Conservation (phyloP, 495 filamentous ascomycete genomes). For the Xylaria telfairii region DNA sequence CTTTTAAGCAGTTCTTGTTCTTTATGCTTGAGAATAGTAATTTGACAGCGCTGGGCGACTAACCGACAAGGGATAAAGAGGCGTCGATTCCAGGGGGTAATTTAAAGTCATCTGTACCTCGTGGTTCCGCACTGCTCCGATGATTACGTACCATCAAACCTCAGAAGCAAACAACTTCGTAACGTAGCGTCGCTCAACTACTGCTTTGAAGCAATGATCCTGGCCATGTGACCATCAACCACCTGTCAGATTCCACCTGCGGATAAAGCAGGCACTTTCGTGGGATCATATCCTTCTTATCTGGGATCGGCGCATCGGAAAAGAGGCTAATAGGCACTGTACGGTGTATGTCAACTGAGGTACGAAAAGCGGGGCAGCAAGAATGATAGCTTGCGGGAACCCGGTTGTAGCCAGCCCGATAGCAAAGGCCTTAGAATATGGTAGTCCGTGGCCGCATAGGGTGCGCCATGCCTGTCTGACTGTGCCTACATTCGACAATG, state of each 20-base stretch:
- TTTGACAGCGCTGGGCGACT: background rate
- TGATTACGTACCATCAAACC: constrained; percentile 24
- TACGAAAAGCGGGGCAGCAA: constrained; percentile 16
- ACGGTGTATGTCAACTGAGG: background rate
- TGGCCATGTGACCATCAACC: constrained; percentile 6
- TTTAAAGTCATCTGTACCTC: background rate
- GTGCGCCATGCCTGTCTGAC: constrained; percentile 13
- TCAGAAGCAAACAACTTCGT: background rate
- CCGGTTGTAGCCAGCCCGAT: background rate
- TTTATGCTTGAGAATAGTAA: background rate
- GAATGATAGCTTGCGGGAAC: background rate
- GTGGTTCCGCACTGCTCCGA: constrained; percentile 5
- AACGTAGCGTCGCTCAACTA: background rate
- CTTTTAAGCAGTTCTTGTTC: background rate
- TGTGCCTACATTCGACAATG: background rate
- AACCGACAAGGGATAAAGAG: background rate
- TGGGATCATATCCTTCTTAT: background rate
- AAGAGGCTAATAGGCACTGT: background rate
- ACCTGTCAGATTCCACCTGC: background rate
- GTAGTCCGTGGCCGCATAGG: background rate
- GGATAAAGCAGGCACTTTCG: background rate
- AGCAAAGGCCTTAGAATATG: background rate
- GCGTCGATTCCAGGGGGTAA: background rate
- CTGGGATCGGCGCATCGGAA: constrained; percentile 11
- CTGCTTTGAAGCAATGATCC: background rate